Base-by-base conservation (phyloP, 805 yeast species). In the Grigorovia jiainica region DNA sequence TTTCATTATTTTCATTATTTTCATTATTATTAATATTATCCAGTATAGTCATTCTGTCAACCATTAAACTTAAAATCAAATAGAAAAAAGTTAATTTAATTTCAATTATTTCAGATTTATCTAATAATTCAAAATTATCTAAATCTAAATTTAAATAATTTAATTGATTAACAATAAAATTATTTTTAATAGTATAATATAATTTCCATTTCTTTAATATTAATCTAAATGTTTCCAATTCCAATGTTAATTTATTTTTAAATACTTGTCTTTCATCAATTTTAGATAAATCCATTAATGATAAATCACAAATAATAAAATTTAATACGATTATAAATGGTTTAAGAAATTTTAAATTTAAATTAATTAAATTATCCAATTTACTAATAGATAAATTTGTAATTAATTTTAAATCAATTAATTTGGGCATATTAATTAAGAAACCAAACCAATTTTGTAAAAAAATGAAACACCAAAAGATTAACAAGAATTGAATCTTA, bases 401-500 rank as follows among this genome's bases (percentile, higher is more conserved):
- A 57, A 55, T 40, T 57, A 59, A 19, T 52, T 57, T 42, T 10
- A 52, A 29, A 41, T 54, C 56, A 35, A 58, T 55, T 13, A 49
- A 39, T 44, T 54, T 54, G 21, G 61, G 61, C 30, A 50, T 38
- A 13, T 59, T 59, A 35, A 53, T 54, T 3, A 55, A 38, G 19
- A 59, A 44, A 7, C 50, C 45, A 58, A 60, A 57, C 63, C 62
- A 59, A 7, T 57, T 50, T 16, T 47, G 48, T 36, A 60, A 48
- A 41, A 57, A 57, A 41, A 58, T 59, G 30, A 51, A 58, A 31
- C 54, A 53, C 53, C 60, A 55, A 38, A 57, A 56, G 3, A 15
- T 15, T 27, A 27, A 13, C n/a, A 27, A 27, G 7, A 4, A 13
- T 27, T 27, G 31, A 6, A 3, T 27, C 7, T 27, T 10, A 13